Evolutionary conservation across 345 rosid genomes (phyloP), one percentile per base, ranked within the genome.

Genomic region (Aquilaria sinensis): DNA sequence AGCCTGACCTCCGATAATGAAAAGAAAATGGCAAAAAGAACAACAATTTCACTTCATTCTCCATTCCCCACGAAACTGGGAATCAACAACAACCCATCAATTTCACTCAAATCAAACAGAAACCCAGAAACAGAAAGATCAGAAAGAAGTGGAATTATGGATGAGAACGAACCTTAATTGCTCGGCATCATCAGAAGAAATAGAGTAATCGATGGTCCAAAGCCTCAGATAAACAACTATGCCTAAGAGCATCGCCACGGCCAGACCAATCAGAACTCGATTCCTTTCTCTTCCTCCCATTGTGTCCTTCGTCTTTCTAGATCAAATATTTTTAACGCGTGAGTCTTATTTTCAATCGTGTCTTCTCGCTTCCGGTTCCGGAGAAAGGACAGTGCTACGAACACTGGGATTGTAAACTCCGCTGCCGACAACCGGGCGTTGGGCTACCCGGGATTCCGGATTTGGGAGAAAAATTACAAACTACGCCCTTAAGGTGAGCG

Each of bases 171-270:
- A 86, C 92, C 92, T 83, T 57, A 86, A 5, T 68, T 79, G 51
- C 31, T 86, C 85, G 9, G 84, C 33, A 43, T 86, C 92, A 15
- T 43, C 75, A 9, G 83, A 72, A n/a, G 89, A 78, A 67, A 76
- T 57, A 46, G 78, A 68, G 69, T 83, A 81, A 59, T 86, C 89
- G 62, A 81, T 73, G 0, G 77, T 51, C 92, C 92, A 86, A 16
- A 86, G 89, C 74, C 82, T 78, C 31, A 83, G 62, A 64, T 83
- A 86, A 57, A 86, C 70, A 1, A 78, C 84, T 32, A 78, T 55
- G 29, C 89, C 92, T 61, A 86, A 67, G 45, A 78, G 31, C 87
- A 83, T 73, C 15, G 78, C 80, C 62, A 81, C 67, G n/a, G 48
- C 52, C 64, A 86, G 64, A 37, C 77, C 82, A 62, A 74, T 55